phyloP scores from a whole-genome alignment of 2,329 filamentous ascomycete genomes.

The Penicillium digitatum region DNA sequence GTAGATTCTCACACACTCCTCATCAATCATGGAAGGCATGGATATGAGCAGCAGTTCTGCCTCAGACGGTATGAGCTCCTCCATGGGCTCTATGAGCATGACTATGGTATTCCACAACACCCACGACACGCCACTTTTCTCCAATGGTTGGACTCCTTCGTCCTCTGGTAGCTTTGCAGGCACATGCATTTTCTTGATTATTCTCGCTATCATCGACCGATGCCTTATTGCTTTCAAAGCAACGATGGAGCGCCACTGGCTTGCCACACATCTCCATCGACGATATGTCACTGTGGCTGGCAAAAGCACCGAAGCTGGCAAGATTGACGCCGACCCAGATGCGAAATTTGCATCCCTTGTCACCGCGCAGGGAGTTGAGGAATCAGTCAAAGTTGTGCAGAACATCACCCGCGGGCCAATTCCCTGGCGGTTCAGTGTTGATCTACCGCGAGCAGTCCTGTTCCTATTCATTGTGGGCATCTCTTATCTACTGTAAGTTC shows the following conservation, averaged over 20 bases:
- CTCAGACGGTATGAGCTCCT: neutral
- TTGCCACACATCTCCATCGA: constrained; percentile 66
- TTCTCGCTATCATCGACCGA: constrained; percentile 68
- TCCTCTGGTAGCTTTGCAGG: constrained; percentile 71
- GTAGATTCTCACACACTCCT: neutral
- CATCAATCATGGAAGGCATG: constrained; percentile 9
- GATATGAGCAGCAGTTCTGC: constrained; percentile 1
- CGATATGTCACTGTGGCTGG: constrained; percentile 73
- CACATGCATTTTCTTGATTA: constrained; percentile 85
- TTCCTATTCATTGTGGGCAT: constrained; percentile 71
- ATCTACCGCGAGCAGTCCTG: constrained; percentile 67
- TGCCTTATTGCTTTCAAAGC: constrained; percentile 66
- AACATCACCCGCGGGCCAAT: constrained; percentile 50
- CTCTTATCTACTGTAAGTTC: constrained; percentile 77
- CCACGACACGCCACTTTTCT: constrained; percentile 62
- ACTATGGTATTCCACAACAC: constrained; percentile 51
- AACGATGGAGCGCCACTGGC: constrained; percentile 59
- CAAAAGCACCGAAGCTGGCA: constrained; percentile 56
- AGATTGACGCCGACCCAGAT: constrained; percentile 56
- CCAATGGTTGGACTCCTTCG: constrained; percentile 67
- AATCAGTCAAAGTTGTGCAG: constrained; percentile 70
- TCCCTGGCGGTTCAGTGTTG: constrained; percentile 78
- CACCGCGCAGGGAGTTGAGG: constrained; percentile 73
- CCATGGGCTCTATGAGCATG: constrained; percentile 25
- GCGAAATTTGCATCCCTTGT: constrained; percentile 63